Percentiles rank a stretch among this genome's conserved stretches.
phyloP scores from a whole-genome alignment of 305 asterid species.

The Fraxinus platypoda region DNA sequence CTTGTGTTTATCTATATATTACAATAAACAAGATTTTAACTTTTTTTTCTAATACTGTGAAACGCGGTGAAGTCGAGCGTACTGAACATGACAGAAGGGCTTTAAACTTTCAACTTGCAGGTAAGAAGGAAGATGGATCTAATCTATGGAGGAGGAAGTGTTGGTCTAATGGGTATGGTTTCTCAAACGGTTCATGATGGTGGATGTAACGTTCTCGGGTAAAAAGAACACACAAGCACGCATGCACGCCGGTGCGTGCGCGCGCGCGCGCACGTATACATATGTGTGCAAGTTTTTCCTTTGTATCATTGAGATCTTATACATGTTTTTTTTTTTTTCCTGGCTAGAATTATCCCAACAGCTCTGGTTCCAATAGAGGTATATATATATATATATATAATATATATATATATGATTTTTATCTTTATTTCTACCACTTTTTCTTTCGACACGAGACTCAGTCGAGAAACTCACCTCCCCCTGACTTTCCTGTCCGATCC shows the following conservation, averaged over 20 bases:
- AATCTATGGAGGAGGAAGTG: conserved; percentile 55
- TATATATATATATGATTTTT: conserved; percentile 14
- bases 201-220: conserved; percentile 58
- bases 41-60: neutral
- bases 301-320: conserved; percentile 16
- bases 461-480: neutral
- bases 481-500: neutral
- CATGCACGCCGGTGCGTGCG: neutral
- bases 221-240: conserved; percentile 2
- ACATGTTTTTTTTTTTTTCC: neutral
- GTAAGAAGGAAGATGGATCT: conserved; percentile 53
- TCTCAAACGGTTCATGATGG: conserved; percentile 50
- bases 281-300: neutral
- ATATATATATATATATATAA: no score
- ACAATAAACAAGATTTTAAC: neutral
- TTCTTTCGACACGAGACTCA: neutral
- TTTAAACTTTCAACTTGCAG: conserved; percentile 27
- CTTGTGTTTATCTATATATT: neutral
- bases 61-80: neutral
- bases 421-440: neutral
- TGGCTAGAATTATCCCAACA: conserved; percentile 54
- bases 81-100: neutral
- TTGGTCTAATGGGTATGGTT: conserved; percentile 60
- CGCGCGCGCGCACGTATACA: neutral
- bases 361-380: conserved; percentile 69